Percentiles rank a stretch among this genome's conserved stretches.
Conservation (phyloP, 2,329 filamentous ascomycete species). For the Juglanconis oblonga region DNA sequence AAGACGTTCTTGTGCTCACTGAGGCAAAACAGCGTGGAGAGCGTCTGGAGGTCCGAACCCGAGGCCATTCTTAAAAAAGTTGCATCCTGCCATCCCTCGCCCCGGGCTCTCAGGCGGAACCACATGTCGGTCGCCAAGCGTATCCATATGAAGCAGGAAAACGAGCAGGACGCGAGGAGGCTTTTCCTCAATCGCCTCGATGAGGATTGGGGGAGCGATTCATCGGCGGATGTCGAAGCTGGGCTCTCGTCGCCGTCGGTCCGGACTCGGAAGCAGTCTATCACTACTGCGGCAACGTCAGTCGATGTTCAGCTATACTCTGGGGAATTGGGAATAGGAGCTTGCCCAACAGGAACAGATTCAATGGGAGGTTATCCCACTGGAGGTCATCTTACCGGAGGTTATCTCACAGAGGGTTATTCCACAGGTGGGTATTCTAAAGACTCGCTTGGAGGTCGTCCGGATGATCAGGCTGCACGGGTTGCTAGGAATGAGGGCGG, state of each 20-base stretch:
- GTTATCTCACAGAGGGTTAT: background rate
- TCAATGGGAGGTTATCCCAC: background rate
- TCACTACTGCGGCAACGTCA: constrained; percentile 35
- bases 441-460: constrained; percentile 24
- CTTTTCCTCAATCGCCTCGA: constrained; percentile 12
- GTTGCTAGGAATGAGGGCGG: constrained; percentile 1
- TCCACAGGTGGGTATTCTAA: constrained; percentile 21
- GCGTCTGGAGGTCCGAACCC: background rate
- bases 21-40: constrained; percentile 4
- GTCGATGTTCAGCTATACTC: constrained; percentile 24
- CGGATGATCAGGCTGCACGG: constrained; percentile 17
- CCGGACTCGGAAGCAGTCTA: constrained; percentile 32
- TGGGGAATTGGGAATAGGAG: background rate
- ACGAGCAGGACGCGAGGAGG: constrained; percentile 3
- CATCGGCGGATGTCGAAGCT: constrained; percentile 27
- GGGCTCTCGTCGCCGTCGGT: constrained; percentile 28
- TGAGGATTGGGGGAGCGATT: constrained; percentile 26
- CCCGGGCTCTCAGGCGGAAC: background rate
- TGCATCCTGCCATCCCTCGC: background rate
- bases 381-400: background rate
- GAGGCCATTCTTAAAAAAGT: constrained; percentile 7
- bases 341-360: background rate
- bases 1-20: constrained; percentile 13
- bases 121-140: background rate
- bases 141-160: constrained; percentile 3